These are phyloP conservation scores for Aureococcus anophagefferens DNA, from an alignment of 108 stramenopile species.

Conservation along the genomic window DNA sequence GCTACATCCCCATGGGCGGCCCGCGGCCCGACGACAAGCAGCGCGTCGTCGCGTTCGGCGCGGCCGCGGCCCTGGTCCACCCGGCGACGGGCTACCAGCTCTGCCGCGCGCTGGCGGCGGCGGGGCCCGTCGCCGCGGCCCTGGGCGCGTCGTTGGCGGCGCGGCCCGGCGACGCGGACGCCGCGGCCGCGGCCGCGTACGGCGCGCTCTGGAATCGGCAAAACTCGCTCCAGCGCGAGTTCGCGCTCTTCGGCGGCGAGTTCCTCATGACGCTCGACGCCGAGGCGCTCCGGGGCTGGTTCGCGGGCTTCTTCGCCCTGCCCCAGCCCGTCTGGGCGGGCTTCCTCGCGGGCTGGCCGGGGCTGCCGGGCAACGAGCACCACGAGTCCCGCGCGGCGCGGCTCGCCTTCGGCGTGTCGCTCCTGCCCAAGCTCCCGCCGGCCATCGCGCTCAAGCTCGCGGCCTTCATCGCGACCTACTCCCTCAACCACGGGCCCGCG, in stretches of 20 bases:
- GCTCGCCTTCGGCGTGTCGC: conserved; percentile 70
- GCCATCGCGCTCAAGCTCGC: conserved; percentile 60
- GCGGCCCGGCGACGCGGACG: conserved; percentile 52
- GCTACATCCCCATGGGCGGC: conserved; percentile 92
- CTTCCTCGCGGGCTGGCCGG: conserved; percentile 90
- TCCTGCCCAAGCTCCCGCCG: conserved; percentile 62
- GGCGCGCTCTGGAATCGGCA: conserved; percentile 75
- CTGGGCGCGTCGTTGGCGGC: conserved; percentile 22
- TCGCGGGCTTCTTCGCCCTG: conserved; percentile 82
- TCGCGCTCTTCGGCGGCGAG: conserved; percentile 89
- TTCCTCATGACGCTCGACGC: conserved; percentile 87
- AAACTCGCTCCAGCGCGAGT: conserved; percentile 75
- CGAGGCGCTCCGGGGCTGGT: conserved; percentile 82
- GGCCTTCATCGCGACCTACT: conserved; percentile 46
- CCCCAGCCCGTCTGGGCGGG: conserved; percentile 76
- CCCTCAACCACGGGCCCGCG: conserved; percentile 39
- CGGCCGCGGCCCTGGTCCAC: conserved; percentile 81
- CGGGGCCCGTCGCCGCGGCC: conserved; percentile 58
- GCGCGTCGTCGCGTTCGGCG: conserved; percentile 77
- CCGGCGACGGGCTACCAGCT: conserved; percentile 85
- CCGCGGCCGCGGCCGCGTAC: conserved; percentile 70
- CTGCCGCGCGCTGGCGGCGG: conserved; percentile 61
- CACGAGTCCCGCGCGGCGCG: conserved; percentile 77
- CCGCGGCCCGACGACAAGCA: conserved; percentile 71
- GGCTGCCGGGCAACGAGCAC: conserved; percentile 74